Base-by-base conservation (phyloP, 2,329 filamentous ascomycete species). In the Pseudocercospora musae region DNA sequence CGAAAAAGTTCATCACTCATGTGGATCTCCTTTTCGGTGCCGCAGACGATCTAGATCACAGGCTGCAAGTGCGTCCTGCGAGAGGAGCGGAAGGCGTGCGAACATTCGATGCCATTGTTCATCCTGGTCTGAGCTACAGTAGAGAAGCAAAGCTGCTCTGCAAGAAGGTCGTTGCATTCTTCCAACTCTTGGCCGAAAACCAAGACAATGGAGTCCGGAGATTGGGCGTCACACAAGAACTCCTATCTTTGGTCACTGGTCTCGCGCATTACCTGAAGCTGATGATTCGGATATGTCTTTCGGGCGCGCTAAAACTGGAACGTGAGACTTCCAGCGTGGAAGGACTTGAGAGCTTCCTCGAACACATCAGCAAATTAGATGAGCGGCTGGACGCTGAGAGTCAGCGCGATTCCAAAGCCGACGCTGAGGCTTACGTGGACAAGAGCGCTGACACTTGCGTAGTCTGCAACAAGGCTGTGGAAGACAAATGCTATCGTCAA, bases 161-260 rank as follows among this genome's bases (percentile, higher is more conserved):
- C 82, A 99, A 99, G 78, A 99, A 99, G 78, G 96, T 99, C 59
- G 95, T 99, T 5, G 91, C 94, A 25, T 99, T 99, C 81, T 99
- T 99, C 76, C 92, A 92, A 11, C 81, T 99, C 18, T 83, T 99
- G 8, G 96, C 94, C 5, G 96, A 96, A 76, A 95, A 93, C 1
- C 94, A 98, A 74, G 93, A 97, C 72, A 91, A 88, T 8, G 91
- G 89, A n/a, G 87, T 91, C 40, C 85, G 91, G 62, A 95, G 97
- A 74, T 86, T 98, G 46, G 95, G 95, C 48, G 95, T 99, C 31
- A 99, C 95, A 8, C 95, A 99, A 76, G 95, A 99, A 75, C 84
- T 99, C n/a, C 80, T 99, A n/a, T 96, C 94, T 6, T 84, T 99
- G 7, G 95, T 99, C 58, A 99, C 95, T 42, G 94, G 95, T 37